These are phyloP conservation scores for Pyronema domesticum DNA, from an alignment of 495 filamentous ascomycete genomes.

Conservation along the genomic window DNA sequence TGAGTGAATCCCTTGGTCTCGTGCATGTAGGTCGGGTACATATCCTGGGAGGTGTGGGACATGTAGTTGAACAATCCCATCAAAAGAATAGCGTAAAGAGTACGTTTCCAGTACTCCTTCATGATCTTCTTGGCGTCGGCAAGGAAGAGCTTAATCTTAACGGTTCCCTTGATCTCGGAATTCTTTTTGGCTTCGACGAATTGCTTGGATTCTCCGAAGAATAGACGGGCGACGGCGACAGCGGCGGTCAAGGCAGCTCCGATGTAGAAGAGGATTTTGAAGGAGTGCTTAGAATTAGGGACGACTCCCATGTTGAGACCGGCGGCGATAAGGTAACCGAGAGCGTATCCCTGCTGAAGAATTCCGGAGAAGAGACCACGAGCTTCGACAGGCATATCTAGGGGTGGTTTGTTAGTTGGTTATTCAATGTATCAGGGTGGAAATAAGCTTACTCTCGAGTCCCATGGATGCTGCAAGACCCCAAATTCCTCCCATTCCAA, in stretches of 20 bases:
- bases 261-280: conserved; percentile 28
- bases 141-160: conserved; percentile 27
- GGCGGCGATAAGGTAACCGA: conserved; percentile 58
- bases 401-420: neutral
- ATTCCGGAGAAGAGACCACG: conserved; percentile 62
- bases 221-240: conserved; percentile 43
- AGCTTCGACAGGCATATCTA: conserved; percentile 31
- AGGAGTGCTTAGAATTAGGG: conserved; percentile 14
- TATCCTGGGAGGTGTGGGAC: conserved; percentile 53
- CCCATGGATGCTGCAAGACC: conserved; percentile 70
- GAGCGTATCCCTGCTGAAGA: conserved; percentile 58
- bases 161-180: conserved; percentile 7
- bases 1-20: conserved; percentile 41
- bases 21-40: conserved; percentile 59
- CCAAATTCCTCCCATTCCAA: conserved; percentile 72
- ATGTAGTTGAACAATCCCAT: conserved; percentile 35
- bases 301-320: conserved; percentile 49
- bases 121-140: conserved; percentile 40
- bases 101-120: conserved; percentile 49
- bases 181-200: conserved; percentile 37
- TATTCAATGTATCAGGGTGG: neutral
- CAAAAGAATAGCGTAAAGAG: conserved; percentile 49
- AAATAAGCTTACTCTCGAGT: conserved; percentile 37
- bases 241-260: conserved; percentile 45
- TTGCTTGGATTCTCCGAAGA: conserved; percentile 53